These are phyloP conservation scores for Prinsepia uniflora DNA, from an alignment of 306 rosid genomes.

Conservation along the genomic window DNA sequence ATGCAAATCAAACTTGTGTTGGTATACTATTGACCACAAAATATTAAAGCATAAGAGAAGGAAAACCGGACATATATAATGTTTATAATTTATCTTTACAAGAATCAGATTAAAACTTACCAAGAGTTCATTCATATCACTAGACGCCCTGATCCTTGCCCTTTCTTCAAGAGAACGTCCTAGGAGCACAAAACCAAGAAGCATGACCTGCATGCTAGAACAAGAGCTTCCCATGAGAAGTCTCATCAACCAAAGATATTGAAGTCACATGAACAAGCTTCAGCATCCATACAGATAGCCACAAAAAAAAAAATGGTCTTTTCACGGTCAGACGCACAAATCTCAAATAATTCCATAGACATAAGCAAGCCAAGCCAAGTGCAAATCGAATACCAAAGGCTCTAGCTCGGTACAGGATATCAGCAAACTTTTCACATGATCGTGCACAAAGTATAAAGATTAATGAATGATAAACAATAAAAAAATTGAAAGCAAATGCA, in stretches of 20 bases:
- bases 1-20: slow-evolving; percentile 28
- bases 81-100: not conserved
- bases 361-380: slow-evolving; percentile 19
- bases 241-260: slow-evolving; percentile 23
- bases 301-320: not conserved
- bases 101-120: slow-evolving; percentile 41
- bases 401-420: not conserved
- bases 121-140: slow-evolving; percentile 96
- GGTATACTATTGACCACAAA: slow-evolving; percentile 18
- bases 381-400: not conserved
- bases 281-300: not conserved
- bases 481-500: slow-evolving; percentile 47
- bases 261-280: slow-evolving; percentile 14
- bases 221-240: slow-evolving; percentile 44
- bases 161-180: slow-evolving; percentile 97
- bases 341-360: not conserved
- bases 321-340: not conserved
- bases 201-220: slow-evolving; percentile 99
- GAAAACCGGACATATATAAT: slow-evolving; percentile 5
- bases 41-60: slow-evolving; percentile 8
- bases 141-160: slow-evolving; percentile 89
- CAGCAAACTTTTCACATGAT: slow-evolving; percentile 13
- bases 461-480: slow-evolving; percentile 12
- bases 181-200: slow-evolving; percentile 96
- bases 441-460: not conserved